A percentile compares a stretch with the other conserved stretches of the same genome.
Conservation (phyloP, 192 early-diverging fungal genomes). For the Anaeromyces robustus region DNA sequence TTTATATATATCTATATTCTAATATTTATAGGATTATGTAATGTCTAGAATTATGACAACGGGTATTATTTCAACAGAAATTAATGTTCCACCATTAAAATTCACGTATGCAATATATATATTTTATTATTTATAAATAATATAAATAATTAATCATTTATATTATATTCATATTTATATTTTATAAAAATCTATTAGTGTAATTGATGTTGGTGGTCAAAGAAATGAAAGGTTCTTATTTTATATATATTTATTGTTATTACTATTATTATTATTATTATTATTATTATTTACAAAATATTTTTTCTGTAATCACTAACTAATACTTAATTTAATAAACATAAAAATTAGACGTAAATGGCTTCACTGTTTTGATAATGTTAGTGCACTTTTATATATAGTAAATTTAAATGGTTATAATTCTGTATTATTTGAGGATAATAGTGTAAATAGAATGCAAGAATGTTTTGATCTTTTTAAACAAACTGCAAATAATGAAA, state of each 20-base stretch:
- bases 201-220: constrained; percentile 3
- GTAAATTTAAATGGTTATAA: background rate
- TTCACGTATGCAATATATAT: background rate
- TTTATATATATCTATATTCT: no score
- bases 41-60: constrained; percentile 2
- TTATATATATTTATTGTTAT: no score
- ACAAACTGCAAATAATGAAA: background rate
- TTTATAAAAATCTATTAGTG: background rate
- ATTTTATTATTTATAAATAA: no score
- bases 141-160: no score
- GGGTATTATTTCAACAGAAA: constrained; percentile 1
- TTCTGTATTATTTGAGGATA: background rate
- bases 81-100: constrained; percentile 1
- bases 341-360: background rate
- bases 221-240: background rate
- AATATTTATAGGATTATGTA: background rate
- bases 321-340: no score
- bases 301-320: no score
- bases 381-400: background rate
- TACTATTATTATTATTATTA: no score
- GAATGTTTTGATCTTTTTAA: constrained; percentile 1
- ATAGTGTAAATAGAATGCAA: constrained; percentile 1
- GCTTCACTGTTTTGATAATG: constrained; percentile 1
- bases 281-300: no score
- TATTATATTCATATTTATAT: no score